phyloP scores from a whole-genome alignment of 2,329 filamentous ascomycete genomes.

The Trichoderma pleuroti region DNA sequence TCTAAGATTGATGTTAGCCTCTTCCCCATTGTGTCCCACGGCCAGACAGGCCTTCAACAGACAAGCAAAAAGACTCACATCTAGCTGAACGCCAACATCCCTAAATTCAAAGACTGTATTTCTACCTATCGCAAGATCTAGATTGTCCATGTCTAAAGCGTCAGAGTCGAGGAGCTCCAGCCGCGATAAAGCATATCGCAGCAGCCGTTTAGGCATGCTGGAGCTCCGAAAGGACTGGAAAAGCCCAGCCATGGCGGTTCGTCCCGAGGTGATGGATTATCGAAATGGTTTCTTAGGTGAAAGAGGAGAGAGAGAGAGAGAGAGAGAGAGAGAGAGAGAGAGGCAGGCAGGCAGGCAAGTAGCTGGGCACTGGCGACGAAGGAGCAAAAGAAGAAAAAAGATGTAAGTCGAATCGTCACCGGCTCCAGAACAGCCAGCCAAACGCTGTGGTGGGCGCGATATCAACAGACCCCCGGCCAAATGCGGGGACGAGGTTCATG shows the following conservation, averaged over 20 bases:
- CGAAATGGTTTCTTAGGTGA: background rate
- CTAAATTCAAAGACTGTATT: slow-evolving; percentile 80
- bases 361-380: background rate
- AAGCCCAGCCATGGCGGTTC: slow-evolving; percentile 63
- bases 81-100: slow-evolving; percentile 76
- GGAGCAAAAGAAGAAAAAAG: background rate
- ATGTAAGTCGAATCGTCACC: slow-evolving; percentile 14
- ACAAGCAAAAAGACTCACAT: slow-evolving; percentile 47
- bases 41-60: background rate
- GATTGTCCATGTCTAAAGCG: slow-evolving; percentile 76
- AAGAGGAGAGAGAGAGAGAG: background rate
- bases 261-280: background rate
- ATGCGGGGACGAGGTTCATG: slow-evolving; percentile 29
- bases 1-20: slow-evolving; percentile 47
- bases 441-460: slow-evolving; percentile 22
- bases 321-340: background rate
- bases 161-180: slow-evolving; percentile 86
- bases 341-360: background rate
- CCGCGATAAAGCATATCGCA: slow-evolving; percentile 79
- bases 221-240: slow-evolving; percentile 63
- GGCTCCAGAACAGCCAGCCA: slow-evolving; percentile 9
- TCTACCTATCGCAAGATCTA: slow-evolving; percentile 79
- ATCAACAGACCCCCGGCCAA: slow-evolving; percentile 28
- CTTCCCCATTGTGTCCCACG: slow-evolving; percentile 23
- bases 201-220: slow-evolving; percentile 81